A percentile compares a stretch with the other conserved stretches of the same genome.
Evolutionary conservation across 768 basidiomycete species (phyloP).

Genomic region (Galerina sulciceps): DNA sequence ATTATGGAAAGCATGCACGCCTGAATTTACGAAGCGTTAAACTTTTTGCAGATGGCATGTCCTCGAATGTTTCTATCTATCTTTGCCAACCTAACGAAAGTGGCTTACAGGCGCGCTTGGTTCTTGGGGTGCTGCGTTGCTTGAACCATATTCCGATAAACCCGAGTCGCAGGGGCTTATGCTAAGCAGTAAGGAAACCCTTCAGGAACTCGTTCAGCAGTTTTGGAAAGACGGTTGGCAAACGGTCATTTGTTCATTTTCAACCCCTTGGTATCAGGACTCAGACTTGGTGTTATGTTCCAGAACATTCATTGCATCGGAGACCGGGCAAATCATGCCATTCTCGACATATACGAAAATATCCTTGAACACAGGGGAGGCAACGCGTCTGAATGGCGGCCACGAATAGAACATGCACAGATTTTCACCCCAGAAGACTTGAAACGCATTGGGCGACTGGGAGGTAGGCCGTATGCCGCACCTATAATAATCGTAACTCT

Average conservation of each 20-base stretch:
- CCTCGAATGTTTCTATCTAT: neutral
- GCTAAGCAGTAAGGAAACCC: slow-evolving; percentile 54
- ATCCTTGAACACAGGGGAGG: slow-evolving; percentile 44
- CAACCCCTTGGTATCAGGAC: neutral
- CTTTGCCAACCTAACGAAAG: neutral
- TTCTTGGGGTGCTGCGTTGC: slow-evolving; percentile 89
- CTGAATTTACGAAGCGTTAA: slow-evolving; percentile 72
- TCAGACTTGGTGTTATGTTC: neutral
- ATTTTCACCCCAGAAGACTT: slow-evolving; percentile 79
- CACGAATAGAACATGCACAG: slow-evolving; percentile 93
- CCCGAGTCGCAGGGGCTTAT: slow-evolving; percentile 74
- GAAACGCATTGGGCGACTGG: slow-evolving; percentile 67
- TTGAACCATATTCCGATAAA: slow-evolving; percentile 84
- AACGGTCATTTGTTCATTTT: slow-evolving; percentile 58
- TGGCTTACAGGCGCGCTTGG: slow-evolving; percentile 75
- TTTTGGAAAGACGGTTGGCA: slow-evolving; percentile 83
- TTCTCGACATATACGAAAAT: slow-evolving; percentile 83
- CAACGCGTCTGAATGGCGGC: slow-evolving; percentile 57
- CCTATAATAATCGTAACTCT: neutral
- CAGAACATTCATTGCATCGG: slow-evolving; percentile 91
- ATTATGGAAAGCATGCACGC: slow-evolving; percentile 59
- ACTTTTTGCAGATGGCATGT: slow-evolving; percentile 73
- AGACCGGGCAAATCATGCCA: slow-evolving; percentile 83
- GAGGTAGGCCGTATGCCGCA: slow-evolving; percentile 50
- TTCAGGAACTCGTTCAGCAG: slow-evolving; percentile 56